These are phyloP conservation scores for Fraxinus pennsylvanica DNA, from an alignment of 257 asterid genomes.

Conservation along the genomic window DNA sequence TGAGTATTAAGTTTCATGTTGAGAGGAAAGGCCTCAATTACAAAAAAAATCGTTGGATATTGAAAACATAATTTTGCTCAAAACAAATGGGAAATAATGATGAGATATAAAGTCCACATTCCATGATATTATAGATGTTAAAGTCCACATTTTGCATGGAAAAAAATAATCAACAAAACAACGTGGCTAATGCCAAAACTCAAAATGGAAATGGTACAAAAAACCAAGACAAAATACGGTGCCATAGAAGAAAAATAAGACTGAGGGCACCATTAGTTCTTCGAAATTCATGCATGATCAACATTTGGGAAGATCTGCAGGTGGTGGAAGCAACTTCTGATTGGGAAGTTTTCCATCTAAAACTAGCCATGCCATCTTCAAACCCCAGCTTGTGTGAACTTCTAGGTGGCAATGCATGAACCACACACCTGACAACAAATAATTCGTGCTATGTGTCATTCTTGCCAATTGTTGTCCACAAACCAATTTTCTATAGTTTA, in stretches of 20 bases:
- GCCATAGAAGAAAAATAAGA: not conserved
- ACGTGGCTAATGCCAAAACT: not conserved
- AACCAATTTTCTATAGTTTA: not conserved
- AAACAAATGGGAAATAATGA: not conserved
- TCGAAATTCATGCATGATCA: conserved; percentile 21
- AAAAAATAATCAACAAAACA: not conserved
- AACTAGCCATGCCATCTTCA: conserved; percentile 73
- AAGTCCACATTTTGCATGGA: not conserved
- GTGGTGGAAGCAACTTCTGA: conserved; percentile 62
- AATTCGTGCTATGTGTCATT: not conserved
- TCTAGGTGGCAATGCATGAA: conserved; percentile 65
- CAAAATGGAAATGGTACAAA: not conserved
- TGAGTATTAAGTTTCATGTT: no score
- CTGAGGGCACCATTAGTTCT: not conserved
- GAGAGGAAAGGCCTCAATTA: no score
- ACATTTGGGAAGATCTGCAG: conserved; percentile 63
- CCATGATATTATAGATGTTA: not conserved
- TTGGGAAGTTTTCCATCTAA: conserved; percentile 58
- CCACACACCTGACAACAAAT: conserved; percentile 48
- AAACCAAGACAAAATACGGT: not conserved
- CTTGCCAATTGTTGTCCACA: not conserved
- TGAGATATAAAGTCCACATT: not conserved
- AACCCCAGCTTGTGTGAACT: conserved; percentile 60
- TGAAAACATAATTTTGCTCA: not conserved
- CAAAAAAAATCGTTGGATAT: not conserved